A percentile compares a stretch with the other conserved stretches of the same genome.
Evolutionary conservation across 202 grass and related monocot genomes (phyloP).

Genomic region (Bolboschoenoplectus hybrid): DNA sequence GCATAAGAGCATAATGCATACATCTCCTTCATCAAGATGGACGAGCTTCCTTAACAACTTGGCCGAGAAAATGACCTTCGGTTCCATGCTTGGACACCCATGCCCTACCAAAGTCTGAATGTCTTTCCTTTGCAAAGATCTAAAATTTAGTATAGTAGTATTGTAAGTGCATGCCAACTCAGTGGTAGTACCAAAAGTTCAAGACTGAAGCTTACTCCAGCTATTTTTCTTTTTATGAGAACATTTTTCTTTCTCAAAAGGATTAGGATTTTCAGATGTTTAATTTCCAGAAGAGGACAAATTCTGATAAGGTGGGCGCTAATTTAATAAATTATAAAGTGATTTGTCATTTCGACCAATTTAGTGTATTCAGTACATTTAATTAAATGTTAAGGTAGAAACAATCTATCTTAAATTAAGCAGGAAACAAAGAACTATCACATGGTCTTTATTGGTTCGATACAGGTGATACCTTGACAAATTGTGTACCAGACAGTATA

Average conservation of each 20-base stretch:
- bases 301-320: background rate
- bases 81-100: constrained; percentile 81
- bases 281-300: background rate
- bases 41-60: constrained; percentile 89
- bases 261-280: background rate
- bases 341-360: background rate
- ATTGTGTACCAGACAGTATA: background rate
- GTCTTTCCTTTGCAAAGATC: constrained; percentile 77
- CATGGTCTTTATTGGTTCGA: background rate
- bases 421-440: background rate
- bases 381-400: constrained; percentile 3
- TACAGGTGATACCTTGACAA: background rate
- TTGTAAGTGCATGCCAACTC: constrained; percentile 35
- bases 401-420: background rate
- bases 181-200: constrained; percentile 24
- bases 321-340: background rate
- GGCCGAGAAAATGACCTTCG: constrained; percentile 85
- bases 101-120: constrained; percentile 88
- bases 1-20: constrained; percentile 51
- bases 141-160: constrained; percentile 41
- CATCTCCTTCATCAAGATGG: constrained; percentile 94
- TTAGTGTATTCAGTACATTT: background rate
- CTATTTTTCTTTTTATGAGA: background rate
- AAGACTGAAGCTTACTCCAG: background rate
- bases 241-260: constrained; percentile 3